Evolutionary conservation across 371 early-diverging fungal genomes (phyloP).

Genomic region (Mucor racemosus): DNA sequence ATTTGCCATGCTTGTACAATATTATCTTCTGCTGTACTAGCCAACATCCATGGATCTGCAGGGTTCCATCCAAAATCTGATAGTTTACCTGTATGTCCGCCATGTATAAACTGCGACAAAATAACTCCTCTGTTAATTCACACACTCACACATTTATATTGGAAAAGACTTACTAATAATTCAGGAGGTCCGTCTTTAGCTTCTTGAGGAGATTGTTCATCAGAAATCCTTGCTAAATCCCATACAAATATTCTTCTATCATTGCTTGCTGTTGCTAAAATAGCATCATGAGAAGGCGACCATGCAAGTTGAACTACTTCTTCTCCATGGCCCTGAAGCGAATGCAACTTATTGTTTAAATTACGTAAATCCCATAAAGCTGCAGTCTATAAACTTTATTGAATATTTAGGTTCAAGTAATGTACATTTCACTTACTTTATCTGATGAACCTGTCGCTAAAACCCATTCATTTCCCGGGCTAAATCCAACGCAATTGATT

Average conservation of each 20-base stretch:
- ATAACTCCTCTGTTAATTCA: not conserved
- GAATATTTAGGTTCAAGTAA: too few species aligned
- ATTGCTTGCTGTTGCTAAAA: conserved; percentile 91
- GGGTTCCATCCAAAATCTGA: conserved; percentile 98
- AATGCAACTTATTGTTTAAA: conserved; percentile 77
- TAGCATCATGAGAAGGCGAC: conserved; percentile 93
- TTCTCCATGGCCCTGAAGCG: conserved; percentile 87
- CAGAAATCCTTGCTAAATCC: conserved; percentile 93
- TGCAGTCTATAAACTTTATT: conserved; percentile 61
- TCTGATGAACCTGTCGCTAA: conserved; percentile 97
- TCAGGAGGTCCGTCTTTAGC: conserved; percentile 98
- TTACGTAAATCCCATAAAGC: conserved; percentile 98
- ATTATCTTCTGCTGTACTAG: conserved; percentile 95
- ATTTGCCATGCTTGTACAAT: conserved; percentile 98
- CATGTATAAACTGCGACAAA: conserved; percentile 88
- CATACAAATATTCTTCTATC: conserved; percentile 97
- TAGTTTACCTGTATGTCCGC: conserved; percentile 97
- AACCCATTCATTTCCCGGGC: conserved; percentile 86
- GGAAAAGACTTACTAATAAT: conserved; percentile 71
- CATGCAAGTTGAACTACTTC: conserved; percentile 96
- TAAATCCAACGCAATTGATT: conserved; percentile 95
- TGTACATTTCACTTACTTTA: conserved; percentile 54
- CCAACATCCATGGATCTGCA: conserved; percentile 94
- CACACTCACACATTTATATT: not conserved
- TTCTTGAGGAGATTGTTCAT: conserved; percentile 91